Base-by-base conservation (phyloP, 1,284 basidiomycete species). In the Leccinum insolens region DNA sequence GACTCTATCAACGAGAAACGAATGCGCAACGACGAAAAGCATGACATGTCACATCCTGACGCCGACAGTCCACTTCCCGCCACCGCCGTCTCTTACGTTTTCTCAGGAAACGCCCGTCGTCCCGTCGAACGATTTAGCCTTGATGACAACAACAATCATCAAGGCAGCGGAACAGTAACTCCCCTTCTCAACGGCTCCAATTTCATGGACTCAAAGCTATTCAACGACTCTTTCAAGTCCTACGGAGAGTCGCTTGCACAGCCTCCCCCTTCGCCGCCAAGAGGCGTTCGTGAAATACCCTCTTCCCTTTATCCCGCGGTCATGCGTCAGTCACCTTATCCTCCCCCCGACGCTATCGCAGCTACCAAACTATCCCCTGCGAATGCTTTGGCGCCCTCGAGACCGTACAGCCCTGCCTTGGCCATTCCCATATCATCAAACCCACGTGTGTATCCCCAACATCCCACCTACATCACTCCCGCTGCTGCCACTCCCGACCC, bases 401-500 rank as follows among this genome's bases (percentile, higher is more conserved):
- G 88, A 49, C 83, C 85, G 20, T 91, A 89, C 74, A 82, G 71
- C 66, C 77, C 79, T 37, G 69, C 77, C 71, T 71, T 76, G 72
- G 81, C 70, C 7, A 81, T 85, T 31, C 86, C 89, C 41, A 83
- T 92, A 57, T 88, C 91, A 4, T 83, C 89, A 0, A 89, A 83
- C 64, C 86, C 87, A 64, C 87, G 91, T 65, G 90, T 85, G 4
- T 89, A 86, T 75, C 84, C 90, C 1, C 91, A 92, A 69, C 91
- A 91, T 68, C 91, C 91, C 9, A 93, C 89, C 0, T 93, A 89
- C 71, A 88, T 92, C 72, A 91, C 85, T 3, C 88, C 89, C 49
- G 78, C 82, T 1, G 80, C 76, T 6, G 77, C 85, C 7, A 75
- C 86, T 2, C 85, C 85, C 17, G 85, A 83, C 64, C 83, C 88